phyloP scores from a whole-genome alignment of 1,284 basidiomycete species.

The Paramarasmius palmivorus region DNA sequence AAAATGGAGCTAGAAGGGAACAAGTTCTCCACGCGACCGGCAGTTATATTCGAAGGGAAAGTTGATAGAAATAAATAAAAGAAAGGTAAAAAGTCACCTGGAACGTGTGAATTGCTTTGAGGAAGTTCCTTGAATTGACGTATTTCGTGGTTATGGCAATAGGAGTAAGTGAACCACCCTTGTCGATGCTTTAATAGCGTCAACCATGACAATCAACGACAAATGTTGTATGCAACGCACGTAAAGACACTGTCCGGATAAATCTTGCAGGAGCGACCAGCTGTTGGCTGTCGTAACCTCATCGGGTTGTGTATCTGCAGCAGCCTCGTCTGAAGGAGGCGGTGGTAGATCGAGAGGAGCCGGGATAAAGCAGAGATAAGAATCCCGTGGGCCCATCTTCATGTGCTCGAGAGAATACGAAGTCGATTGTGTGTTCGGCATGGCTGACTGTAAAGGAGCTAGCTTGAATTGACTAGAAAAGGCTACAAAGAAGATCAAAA shows the following conservation, averaged over 20 bases:
- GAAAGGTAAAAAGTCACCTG: slow-evolving; percentile 48
- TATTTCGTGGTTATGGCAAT: slow-evolving; percentile 89
- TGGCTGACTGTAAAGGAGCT: slow-evolving; percentile 11
- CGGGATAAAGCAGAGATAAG: slow-evolving; percentile 77
- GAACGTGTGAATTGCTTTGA: slow-evolving; percentile 56
- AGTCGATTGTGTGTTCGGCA: slow-evolving; percentile 15
- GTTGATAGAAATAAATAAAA: slow-evolving; percentile 21
- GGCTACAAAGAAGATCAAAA: slow-evolving; percentile 17
- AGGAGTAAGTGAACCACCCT: slow-evolving; percentile 95
- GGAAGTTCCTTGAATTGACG: slow-evolving; percentile 83
- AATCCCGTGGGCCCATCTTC: slow-evolving; percentile 64
- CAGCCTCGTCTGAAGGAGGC: slow-evolving; percentile 46
- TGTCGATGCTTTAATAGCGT: slow-evolving; percentile 63
- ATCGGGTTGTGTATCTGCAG: slow-evolving; percentile 33
- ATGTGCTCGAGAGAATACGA: slow-evolving; percentile 63
- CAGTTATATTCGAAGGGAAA: slow-evolving; percentile 8
- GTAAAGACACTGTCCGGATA: slow-evolving; percentile 78
- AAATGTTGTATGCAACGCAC: slow-evolving; percentile 45
- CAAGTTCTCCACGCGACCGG: neutral
- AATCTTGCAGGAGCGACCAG: slow-evolving; percentile 78
- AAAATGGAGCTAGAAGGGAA: slow-evolving; percentile 13
- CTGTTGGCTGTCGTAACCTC: slow-evolving; percentile 68
- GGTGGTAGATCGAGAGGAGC: slow-evolving; percentile 51
- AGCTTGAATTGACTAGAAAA: slow-evolving; percentile 14
- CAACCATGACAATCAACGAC: slow-evolving; percentile 20